phyloP scores from a whole-genome alignment of 768 basidiomycete genomes.

The Exsudoporus frostii region DNA sequence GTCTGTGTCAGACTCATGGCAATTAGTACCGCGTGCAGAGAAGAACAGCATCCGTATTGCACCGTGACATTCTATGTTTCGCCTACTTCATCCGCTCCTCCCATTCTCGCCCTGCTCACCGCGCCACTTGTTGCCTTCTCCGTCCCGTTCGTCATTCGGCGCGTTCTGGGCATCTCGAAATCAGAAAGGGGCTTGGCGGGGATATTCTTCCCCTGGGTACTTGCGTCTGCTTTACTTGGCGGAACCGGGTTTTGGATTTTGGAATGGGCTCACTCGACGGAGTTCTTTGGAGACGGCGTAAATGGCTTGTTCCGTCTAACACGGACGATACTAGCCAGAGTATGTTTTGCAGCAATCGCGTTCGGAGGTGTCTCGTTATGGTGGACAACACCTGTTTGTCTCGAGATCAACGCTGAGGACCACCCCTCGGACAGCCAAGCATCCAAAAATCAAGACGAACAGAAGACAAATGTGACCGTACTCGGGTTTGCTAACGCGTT shows the following conservation, averaged over 20 bases:
- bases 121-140: slow-evolving; percentile 53
- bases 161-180: slow-evolving; percentile 61
- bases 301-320: slow-evolving; percentile 43
- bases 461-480: slow-evolving; percentile 50
- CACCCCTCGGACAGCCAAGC: slow-evolving; percentile 7
- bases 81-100: slow-evolving; percentile 63
- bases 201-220: slow-evolving; percentile 55
- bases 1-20: slow-evolving; percentile 72
- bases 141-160: slow-evolving; percentile 54
- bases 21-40: slow-evolving; percentile 84
- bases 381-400: slow-evolving; percentile 71
- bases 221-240: slow-evolving; percentile 55
- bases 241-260: slow-evolving; percentile 73
- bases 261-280: slow-evolving; percentile 72
- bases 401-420: slow-evolving; percentile 50
- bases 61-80: slow-evolving; percentile 86
- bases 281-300: slow-evolving; percentile 40
- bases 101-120: slow-evolving; percentile 54
- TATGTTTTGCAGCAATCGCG: slow-evolving; percentile 47
- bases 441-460: slow-evolving; percentile 22
- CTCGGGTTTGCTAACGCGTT: slow-evolving; percentile 88
- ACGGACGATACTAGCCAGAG: slow-evolving; percentile 63
- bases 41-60: slow-evolving; percentile 92
- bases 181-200: slow-evolving; percentile 74
- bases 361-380: slow-evolving; percentile 61